These are phyloP conservation scores for Xylaria telfairii DNA, from an alignment of 495 filamentous ascomycete genomes.

Conservation along the genomic window DNA sequence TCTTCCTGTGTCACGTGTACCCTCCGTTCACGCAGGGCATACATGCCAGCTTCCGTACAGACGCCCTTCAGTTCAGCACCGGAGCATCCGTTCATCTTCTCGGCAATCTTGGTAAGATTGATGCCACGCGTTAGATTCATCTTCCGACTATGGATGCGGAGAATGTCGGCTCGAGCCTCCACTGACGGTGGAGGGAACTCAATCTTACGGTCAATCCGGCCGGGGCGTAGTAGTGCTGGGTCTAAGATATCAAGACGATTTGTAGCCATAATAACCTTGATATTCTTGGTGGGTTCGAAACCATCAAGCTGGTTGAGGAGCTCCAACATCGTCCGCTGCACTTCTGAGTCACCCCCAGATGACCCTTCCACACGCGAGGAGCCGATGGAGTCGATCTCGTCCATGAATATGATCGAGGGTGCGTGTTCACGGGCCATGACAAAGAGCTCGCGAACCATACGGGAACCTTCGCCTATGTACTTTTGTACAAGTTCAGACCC, in stretches of 20 bases:
- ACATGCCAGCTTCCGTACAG: constrained; percentile 98
- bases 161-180: constrained; percentile 95
- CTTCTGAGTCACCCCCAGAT: constrained; percentile 96
- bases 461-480: constrained; percentile 97
- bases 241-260: constrained; percentile 98
- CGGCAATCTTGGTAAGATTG: constrained; percentile 96
- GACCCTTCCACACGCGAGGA: constrained; percentile 95
- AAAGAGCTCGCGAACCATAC: constrained; percentile 98
- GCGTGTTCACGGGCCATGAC: constrained; percentile 99
- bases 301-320: constrained; percentile 98
- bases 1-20: constrained; percentile 99
- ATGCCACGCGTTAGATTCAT: constrained; percentile 99
- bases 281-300: constrained; percentile 99
- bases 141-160: constrained; percentile 92
- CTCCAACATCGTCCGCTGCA: constrained; percentile 99
- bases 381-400: constrained; percentile 99
- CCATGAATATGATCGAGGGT: constrained; percentile 99
- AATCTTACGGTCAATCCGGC: constrained; percentile 98
- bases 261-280: constrained; percentile 99
- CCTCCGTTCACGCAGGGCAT: constrained; percentile 88
- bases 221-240: constrained; percentile 89
- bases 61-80: constrained; percentile 97
- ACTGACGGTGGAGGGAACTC: constrained; percentile 98
- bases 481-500: constrained; percentile 98
- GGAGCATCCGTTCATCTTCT: constrained; percentile 99